phyloP scores from a whole-genome alignment of 768 basidiomycete species.

The Hemileccinum rubropunctum region DNA sequence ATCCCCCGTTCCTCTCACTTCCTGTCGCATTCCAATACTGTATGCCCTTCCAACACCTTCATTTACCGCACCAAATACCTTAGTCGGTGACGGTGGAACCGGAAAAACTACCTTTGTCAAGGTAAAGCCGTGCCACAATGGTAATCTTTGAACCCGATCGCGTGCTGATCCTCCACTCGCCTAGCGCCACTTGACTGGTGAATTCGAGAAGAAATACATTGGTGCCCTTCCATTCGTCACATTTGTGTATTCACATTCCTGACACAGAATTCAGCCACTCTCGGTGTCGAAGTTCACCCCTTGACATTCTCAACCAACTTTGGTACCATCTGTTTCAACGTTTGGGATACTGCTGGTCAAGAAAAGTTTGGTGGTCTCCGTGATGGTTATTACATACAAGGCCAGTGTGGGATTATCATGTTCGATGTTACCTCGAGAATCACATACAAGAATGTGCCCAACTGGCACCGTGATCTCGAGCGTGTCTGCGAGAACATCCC shows the following conservation, averaged over 20 bases:
- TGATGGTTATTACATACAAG: constrained; percentile 95
- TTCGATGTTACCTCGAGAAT: constrained; percentile 99
- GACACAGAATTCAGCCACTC: constrained; percentile 66
- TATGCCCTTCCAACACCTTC: neutral
- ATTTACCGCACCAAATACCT: constrained; percentile 2
- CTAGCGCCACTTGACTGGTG: constrained; percentile 96
- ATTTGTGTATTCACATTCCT: constrained; percentile 12
- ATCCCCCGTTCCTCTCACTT: constrained; percentile 34
- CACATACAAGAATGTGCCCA: constrained; percentile 99
- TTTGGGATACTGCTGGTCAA: constrained; percentile 99
- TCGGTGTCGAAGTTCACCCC: constrained; percentile 99
- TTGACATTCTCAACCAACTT: constrained; percentile 96
- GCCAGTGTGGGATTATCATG: constrained; percentile 99
- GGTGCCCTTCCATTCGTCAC: constrained; percentile 49
- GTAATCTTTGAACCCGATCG: constrained; percentile 41
- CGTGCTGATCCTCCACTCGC: constrained; percentile 52
- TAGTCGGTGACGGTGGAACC: constrained; percentile 95
- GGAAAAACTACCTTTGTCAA: constrained; percentile 99
- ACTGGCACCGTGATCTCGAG: constrained; percentile 99
- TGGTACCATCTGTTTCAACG: constrained; percentile 98
- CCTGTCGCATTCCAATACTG: constrained; percentile 11
- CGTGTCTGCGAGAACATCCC: constrained; percentile 99
- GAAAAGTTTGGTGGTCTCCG: constrained; percentile 99
- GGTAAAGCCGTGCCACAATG: constrained; percentile 44
- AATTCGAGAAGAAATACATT: constrained; percentile 99